Percentiles rank a stretch among this genome's conserved stretches.
phyloP scores from a whole-genome alignment of 495 filamentous ascomycete species.

The Daldinia grandis region DNA sequence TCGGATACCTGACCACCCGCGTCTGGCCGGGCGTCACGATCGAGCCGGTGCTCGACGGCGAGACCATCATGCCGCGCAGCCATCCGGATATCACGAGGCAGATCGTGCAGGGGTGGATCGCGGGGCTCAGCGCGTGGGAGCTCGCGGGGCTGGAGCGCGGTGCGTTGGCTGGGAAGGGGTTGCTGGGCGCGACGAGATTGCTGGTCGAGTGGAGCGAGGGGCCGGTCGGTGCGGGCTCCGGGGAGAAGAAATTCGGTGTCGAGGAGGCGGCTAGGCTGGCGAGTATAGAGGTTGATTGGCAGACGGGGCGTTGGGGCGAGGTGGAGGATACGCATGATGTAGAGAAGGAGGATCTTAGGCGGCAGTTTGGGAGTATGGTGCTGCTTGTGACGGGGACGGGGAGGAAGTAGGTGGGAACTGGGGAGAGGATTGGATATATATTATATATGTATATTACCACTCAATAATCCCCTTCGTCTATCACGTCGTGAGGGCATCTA shows the following conservation, averaged over 20 bases:
- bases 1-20: slow-evolving; percentile 70
- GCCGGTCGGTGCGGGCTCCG: slow-evolving; percentile 50
- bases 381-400: slow-evolving; percentile 73
- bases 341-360: slow-evolving; percentile 85
- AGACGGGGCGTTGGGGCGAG: slow-evolving; percentile 91
- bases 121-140: slow-evolving; percentile 74
- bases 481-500: too few species aligned
- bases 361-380: slow-evolving; percentile 88
- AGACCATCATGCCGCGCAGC: slow-evolving; percentile 72
- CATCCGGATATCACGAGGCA: slow-evolving; percentile 78
- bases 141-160: slow-evolving; percentile 86
- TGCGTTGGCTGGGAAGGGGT: slow-evolving; percentile 83
- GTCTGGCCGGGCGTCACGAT: slow-evolving; percentile 91
- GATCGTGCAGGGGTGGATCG: slow-evolving; percentile 82
- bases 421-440: neutral
- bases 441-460: neutral
- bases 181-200: slow-evolving; percentile 78
- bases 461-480: neutral
- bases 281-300: slow-evolving; percentile 87
- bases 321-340: slow-evolving; percentile 99
- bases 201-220: slow-evolving; percentile 89
- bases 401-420: neutral
- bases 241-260: slow-evolving; percentile 60
- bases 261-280: slow-evolving; percentile 79
- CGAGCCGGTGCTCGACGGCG: slow-evolving; percentile 73